Conservation (phyloP, 2,329 filamentous ascomycete genomes). For the Scleromitrula shiraiana region DNA sequence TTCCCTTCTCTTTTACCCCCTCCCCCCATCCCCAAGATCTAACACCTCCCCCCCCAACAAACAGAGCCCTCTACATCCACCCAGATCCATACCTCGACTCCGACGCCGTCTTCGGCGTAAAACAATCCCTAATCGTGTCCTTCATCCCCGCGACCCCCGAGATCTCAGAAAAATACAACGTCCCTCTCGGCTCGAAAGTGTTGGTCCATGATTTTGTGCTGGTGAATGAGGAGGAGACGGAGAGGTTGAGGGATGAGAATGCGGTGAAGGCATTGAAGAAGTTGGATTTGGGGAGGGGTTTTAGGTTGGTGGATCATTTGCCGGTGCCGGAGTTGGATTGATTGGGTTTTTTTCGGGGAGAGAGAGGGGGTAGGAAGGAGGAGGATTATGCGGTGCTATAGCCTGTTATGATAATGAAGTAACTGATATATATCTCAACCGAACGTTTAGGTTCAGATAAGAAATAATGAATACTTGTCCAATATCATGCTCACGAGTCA, state of each 20-base stretch:
- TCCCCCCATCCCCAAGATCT: too few species aligned
- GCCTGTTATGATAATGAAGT: too few species aligned
- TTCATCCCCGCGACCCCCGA: slow-evolving; percentile 43
- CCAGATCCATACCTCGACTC: slow-evolving; percentile 74
- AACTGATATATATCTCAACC: too few species aligned
- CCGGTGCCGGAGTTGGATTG: slow-evolving; percentile 60
- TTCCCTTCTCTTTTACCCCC: too few species aligned
- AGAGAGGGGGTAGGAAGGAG: neutral
- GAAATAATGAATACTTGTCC: too few species aligned
- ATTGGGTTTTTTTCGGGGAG: too few species aligned
- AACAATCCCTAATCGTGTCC: slow-evolving; percentile 65
- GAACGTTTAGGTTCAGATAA: too few species aligned
- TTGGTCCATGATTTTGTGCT: slow-evolving; percentile 71
- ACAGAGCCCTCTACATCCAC: slow-evolving; percentile 65
- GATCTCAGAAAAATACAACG: slow-evolving; percentile 53
- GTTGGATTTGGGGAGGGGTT: slow-evolving; percentile 33
- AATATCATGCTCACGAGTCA: too few species aligned
- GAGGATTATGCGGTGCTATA: too few species aligned
- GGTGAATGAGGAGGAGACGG: slow-evolving; percentile 61
- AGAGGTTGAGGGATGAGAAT: slow-evolving; percentile 54
- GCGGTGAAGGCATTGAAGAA: slow-evolving; percentile 56
- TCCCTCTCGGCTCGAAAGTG: slow-evolving; percentile 53
- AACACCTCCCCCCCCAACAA: too few species aligned
- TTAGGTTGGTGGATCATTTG: slow-evolving; percentile 68
- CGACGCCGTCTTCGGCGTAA: slow-evolving; percentile 84